Evolutionary conservation across 768 basidiomycete genomes (phyloP), one percentile per base, ranked within the genome.

Genomic region (Chalciporus sphaerocephalus): DNA sequence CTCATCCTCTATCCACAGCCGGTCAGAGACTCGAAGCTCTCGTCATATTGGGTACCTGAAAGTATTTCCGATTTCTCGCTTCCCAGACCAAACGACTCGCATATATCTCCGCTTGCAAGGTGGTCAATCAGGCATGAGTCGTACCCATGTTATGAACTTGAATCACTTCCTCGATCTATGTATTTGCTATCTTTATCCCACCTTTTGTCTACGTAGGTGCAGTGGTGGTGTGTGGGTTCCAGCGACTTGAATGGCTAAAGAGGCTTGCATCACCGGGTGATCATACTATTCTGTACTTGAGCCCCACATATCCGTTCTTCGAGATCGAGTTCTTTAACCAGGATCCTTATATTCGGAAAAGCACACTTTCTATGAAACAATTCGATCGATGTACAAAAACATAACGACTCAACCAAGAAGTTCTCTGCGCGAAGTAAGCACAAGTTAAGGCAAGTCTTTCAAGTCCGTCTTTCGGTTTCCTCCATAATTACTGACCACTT

Each of bases 181-280:
- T 38, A 11, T 24, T 55, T 2, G 55, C 57, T 9, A 22, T 40
- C 3, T 37, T 52, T 20, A 8, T 55, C 20, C 49, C 59, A 2
- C 62, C 67, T 7, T 9, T 59, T 11, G 20, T 56, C 3, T 68
- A 65, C 20, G 38, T 61, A 18, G 47, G 44, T n/a, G 53, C 51
- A 17, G 24, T 67, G 36, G 48, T 20, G 1, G 32, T 58, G 25
- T 65, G 61, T 34, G 22, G 51, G 15, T 48, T 69, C 41, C 49
- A 51, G 7, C 64, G 54, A 39, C 64, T 65, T 1, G 44, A 43
- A 9, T 70, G 69, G 69, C 51, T 67, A 49, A 27, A 27, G 16
- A 51, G 34, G 18, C 56, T 39, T 17, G 47, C 55, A 6, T 42
- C 66, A 16, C 44, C 59, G 2, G 6, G 40, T 3, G 40, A 51